These are phyloP conservation scores for Fusarium torreyae DNA, from an alignment of 2,329 filamentous ascomycete species.

Conservation along the genomic window DNA sequence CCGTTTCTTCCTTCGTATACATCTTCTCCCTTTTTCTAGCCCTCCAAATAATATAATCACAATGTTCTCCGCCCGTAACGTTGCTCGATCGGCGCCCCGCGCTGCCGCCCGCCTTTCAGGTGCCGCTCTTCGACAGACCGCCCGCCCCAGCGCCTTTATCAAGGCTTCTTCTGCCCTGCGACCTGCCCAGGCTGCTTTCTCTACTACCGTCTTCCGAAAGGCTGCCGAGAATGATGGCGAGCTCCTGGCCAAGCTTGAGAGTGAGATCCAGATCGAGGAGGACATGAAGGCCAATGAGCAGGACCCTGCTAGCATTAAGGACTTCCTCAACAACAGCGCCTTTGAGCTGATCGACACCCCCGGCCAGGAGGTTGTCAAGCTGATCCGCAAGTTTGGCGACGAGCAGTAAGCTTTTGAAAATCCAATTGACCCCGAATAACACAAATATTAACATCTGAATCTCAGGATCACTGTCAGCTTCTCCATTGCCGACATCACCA, in stretches of 20 bases:
- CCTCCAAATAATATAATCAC: slow-evolving; percentile 49
- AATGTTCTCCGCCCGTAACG: slow-evolving; percentile 79
- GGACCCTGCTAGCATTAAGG: slow-evolving; percentile 83
- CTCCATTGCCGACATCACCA: slow-evolving; percentile 60
- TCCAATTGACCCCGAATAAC: slow-evolving; percentile 5
- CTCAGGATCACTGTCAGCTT: slow-evolving; percentile 62
- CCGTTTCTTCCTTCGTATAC: slow-evolving; percentile 4
- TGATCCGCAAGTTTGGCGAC: slow-evolving; percentile 86
- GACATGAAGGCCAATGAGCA: slow-evolving; percentile 82
- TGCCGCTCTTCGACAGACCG: slow-evolving; percentile 65
- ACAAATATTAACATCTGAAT: slow-evolving; percentile 36
- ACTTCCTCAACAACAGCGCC: slow-evolving; percentile 87
- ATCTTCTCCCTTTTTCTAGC: background rate
- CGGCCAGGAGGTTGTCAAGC: slow-evolving; percentile 89
- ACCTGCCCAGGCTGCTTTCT: slow-evolving; percentile 63
- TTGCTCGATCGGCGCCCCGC: slow-evolving; percentile 78
- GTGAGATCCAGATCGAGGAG: slow-evolving; percentile 87
- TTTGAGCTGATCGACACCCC: slow-evolving; percentile 87
- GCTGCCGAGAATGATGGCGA: slow-evolving; percentile 78
- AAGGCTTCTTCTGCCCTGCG: slow-evolving; percentile 59
- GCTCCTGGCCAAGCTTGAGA: slow-evolving; percentile 87
- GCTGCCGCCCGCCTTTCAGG: slow-evolving; percentile 71
- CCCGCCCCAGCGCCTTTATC: slow-evolving; percentile 65
- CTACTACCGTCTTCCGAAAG: slow-evolving; percentile 60
- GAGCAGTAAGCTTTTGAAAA: slow-evolving; percentile 78